Evolutionary conservation across 2,329 filamentous ascomycete species (phyloP).

Genomic region (Didymellaceae sp.): DNA sequence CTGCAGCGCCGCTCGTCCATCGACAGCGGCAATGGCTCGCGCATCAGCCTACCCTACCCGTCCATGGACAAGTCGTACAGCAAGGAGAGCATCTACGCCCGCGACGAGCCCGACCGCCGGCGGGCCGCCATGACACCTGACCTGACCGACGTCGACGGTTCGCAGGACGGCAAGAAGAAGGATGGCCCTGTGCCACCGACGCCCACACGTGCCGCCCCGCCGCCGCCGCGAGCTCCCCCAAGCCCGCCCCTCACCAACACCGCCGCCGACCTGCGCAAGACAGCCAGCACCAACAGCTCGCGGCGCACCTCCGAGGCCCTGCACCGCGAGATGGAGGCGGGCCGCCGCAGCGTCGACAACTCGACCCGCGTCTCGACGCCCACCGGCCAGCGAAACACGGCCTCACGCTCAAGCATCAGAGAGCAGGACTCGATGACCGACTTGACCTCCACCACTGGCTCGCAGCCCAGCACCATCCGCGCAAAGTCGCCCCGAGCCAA

Average conservation of each 20-base stretch:
- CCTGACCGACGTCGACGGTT: constrained; percentile 50
- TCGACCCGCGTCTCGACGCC: constrained; percentile 45
- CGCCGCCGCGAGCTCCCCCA: constrained; percentile 49
- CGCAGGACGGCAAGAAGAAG: constrained; percentile 37
- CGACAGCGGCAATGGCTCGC: constrained; percentile 46
- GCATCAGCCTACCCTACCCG: constrained; percentile 71
- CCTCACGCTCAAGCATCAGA: constrained; percentile 53
- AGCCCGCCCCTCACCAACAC: constrained; percentile 56
- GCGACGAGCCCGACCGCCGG: constrained; percentile 45
- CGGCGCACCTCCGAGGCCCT: constrained; percentile 47
- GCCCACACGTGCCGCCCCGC: constrained; percentile 27
- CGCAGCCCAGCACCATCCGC: constrained; percentile 49
- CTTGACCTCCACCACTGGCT: constrained; percentile 51
- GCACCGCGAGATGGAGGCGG: constrained; percentile 46
- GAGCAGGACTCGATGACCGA: constrained; percentile 51
- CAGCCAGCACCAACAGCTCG: constrained; percentile 54
- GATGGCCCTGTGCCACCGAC: constrained; percentile 21
- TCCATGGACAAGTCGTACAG: constrained; percentile 89
- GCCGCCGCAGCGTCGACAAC: constrained; percentile 52
- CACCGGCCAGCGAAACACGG: constrained; percentile 43
- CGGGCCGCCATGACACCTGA: constrained; percentile 49
- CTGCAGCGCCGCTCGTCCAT: constrained; percentile 52
- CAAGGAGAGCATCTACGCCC: constrained; percentile 78
- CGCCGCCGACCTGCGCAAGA: constrained; percentile 52
- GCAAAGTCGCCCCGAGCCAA: constrained; percentile 40